These are phyloP conservation scores for Typha latifolia DNA, from an alignment of 176 grass and related monocot species.

Conservation along the genomic window DNA sequence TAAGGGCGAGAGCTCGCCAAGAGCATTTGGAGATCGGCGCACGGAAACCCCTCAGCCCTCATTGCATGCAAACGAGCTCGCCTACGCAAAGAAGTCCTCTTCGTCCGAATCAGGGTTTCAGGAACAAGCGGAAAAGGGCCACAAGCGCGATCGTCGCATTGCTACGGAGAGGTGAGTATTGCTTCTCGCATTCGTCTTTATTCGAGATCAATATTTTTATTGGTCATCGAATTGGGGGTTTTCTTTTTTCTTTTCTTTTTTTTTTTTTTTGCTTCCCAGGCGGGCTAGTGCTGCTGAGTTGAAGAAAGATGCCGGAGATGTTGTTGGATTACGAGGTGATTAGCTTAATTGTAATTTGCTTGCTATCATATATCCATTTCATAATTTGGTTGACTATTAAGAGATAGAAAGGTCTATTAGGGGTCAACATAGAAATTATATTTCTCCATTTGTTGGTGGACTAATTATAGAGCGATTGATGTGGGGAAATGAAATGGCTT, in stretches of 20 bases:
- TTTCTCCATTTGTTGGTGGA: too few relatives aligned
- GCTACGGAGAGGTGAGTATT: slow-evolving; percentile 33
- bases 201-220: too few relatives aligned
- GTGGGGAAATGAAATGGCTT: too few relatives aligned
- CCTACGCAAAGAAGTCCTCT: slow-evolving; percentile 79
- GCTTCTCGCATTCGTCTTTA: neutral
- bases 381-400: neutral
- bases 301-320: slow-evolving; percentile 70
- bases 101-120: too few relatives aligned
- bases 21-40: slow-evolving; percentile 84
- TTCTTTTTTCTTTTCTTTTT: too few relatives aligned
- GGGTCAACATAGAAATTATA: neutral
- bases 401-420: too few relatives aligned
- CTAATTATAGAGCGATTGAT: too few relatives aligned
- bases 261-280: slow-evolving; percentile 11
- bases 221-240: neutral
- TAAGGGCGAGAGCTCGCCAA: too few relatives aligned
- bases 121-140: slow-evolving; percentile 40
- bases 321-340: slow-evolving; percentile 68
- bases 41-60: slow-evolving; percentile 73
- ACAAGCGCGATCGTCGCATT: slow-evolving; percentile 38
- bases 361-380: neutral
- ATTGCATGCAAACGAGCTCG: slow-evolving; percentile 62
- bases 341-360: neutral
- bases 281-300: slow-evolving; percentile 42